Conservation (phyloP, 2,329 filamentous ascomycete species). For the Penicillium concentricum region DNA sequence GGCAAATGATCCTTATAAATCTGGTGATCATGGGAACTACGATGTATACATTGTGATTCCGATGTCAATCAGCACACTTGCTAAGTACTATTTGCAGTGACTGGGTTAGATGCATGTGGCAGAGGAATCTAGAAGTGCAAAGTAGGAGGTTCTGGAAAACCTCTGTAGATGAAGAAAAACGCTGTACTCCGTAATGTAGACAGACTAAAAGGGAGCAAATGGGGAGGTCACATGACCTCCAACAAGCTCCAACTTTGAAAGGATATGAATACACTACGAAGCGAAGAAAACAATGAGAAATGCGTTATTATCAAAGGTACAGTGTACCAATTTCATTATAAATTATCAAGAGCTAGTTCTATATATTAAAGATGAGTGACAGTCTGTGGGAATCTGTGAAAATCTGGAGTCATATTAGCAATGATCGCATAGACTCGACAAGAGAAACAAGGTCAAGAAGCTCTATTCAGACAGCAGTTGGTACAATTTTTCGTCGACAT, state of each 20-base stretch:
- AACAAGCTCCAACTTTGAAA: too few species aligned
- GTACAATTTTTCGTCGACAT: slow-evolving; percentile 47
- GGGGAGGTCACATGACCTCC: too few species aligned
- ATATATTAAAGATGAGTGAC: neutral
- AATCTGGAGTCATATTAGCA: slow-evolving; percentile 13
- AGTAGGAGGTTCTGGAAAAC: too few species aligned
- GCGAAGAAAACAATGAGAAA: neutral
- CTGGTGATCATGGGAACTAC: neutral
- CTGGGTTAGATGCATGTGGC: too few species aligned
- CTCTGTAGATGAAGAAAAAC: too few species aligned
- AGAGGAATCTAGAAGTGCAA: too few species aligned
- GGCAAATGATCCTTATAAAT: neutral
- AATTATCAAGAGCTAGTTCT: neutral
- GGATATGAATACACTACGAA: neutral
- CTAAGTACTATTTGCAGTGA: neutral
- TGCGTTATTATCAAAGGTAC: neutral
- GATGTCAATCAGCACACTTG: neutral
- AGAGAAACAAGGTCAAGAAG: slow-evolving; percentile 19
- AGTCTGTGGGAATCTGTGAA: neutral
- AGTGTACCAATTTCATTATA: too few species aligned
- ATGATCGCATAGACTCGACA: slow-evolving; percentile 7
- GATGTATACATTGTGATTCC: neutral
- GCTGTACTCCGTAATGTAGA: too few species aligned
- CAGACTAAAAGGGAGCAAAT: too few species aligned
- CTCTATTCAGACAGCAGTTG: slow-evolving; percentile 52